These are phyloP conservation scores for Microsporum audouinii DNA, from an alignment of 2,329 filamentous ascomycete species.

Conservation along the genomic window DNA sequence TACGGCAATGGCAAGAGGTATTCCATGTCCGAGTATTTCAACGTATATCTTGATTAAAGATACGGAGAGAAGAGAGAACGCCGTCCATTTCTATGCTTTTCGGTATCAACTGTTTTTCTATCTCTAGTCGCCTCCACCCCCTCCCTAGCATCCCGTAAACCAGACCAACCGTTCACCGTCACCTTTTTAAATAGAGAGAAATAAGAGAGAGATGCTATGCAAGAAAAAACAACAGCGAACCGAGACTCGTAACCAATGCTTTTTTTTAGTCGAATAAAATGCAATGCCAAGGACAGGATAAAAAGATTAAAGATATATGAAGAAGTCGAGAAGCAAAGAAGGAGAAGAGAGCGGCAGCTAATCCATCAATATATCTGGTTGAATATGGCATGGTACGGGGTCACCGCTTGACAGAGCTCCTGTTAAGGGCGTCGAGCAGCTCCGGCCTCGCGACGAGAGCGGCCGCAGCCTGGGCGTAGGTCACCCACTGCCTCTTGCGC, in stretches of 20 bases:
- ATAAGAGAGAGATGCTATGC: not conserved
- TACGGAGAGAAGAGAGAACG: not conserved
- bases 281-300: not conserved
- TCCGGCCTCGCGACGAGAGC: slow-evolving; percentile 70
- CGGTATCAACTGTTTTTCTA: not conserved
- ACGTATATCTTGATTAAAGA: no score
- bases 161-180: not conserved
- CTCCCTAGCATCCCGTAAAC: not conserved
- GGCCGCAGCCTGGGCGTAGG: slow-evolving; percentile 67
- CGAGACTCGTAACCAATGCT: not conserved
- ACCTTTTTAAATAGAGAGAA: not conserved
- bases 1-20: no score
- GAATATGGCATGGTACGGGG: not conserved
- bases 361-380: not conserved
- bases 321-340: not conserved
- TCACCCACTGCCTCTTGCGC: slow-evolving; percentile 81
- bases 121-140: not conserved
- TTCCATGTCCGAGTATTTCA: no score
- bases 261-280: not conserved
- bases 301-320: not conserved
- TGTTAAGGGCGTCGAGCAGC: slow-evolving; percentile 72
- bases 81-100: not conserved
- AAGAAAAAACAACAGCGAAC: not conserved
- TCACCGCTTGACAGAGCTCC: slow-evolving; percentile 56
- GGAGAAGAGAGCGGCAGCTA: not conserved